Evolutionary conservation across 495 filamentous ascomycete genomes (phyloP).

Genomic region (Parmelia sp.): DNA sequence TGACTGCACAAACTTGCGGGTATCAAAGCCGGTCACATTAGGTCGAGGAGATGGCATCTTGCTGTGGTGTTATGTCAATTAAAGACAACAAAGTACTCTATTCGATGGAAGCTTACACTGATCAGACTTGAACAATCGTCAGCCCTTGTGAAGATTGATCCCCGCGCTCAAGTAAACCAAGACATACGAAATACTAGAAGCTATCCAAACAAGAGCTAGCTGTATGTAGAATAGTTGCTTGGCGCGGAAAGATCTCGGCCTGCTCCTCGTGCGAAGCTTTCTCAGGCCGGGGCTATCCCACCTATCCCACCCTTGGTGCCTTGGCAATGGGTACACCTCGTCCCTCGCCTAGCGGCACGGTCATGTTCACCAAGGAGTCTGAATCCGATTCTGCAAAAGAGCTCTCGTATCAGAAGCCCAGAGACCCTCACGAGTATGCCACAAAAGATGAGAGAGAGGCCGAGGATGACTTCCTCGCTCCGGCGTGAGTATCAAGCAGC

Average conservation of each 20-base stretch:
- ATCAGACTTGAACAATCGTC: too few species aligned
- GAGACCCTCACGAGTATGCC: neutral
- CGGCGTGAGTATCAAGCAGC: neutral
- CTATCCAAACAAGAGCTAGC: too few species aligned
- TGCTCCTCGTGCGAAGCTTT: too few species aligned
- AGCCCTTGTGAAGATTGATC: neutral
- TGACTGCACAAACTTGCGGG: conserved; percentile 62
- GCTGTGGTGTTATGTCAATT: neutral
- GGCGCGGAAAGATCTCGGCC: too few species aligned
- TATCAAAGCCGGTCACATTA: conserved; percentile 81
- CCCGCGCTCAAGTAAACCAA: neutral
- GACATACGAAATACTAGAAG: too few species aligned
- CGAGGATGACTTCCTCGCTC: neutral
- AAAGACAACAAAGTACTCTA: neutral
- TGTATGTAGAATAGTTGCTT: too few species aligned
- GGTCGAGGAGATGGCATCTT: conserved; percentile 36
- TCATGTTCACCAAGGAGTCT: neutral
- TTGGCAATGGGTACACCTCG: neutral
- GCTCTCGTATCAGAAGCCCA: neutral
- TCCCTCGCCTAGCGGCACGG: neutral
- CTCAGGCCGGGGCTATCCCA: too few species aligned
- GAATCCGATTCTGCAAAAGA: neutral
- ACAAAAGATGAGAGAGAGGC: conserved; percentile 1
- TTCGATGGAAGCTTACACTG: neutral
- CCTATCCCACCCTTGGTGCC: too few species aligned